Conservation (phyloP, 768 basidiomycete species). For the Amanita molliuscula region DNA sequence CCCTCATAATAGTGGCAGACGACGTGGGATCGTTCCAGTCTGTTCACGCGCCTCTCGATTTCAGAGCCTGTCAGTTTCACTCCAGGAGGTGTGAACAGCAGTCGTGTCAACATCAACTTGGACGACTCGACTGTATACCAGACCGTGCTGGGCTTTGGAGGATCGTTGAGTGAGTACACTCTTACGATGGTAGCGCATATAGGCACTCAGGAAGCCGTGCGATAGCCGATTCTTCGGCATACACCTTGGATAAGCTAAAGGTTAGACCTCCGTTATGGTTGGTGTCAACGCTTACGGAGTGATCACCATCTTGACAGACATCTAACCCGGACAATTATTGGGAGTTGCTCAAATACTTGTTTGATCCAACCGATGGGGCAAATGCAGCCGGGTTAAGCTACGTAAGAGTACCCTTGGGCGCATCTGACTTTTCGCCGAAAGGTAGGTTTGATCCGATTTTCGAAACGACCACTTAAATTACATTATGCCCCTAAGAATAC, state of each 20-base stretch:
- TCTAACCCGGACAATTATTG: conserved; percentile 50
- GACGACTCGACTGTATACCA: conserved; percentile 47
- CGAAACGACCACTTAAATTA: neutral
- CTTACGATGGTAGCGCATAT: neutral
- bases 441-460: conserved; percentile 19
- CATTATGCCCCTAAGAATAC: conserved; percentile 31
- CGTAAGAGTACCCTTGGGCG: conserved; percentile 59
- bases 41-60: conserved; percentile 39
- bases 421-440: conserved; percentile 58
- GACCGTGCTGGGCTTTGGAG: conserved; percentile 58
- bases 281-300: neutral
- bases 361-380: conserved; percentile 49
- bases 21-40: conserved; percentile 38
- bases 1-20: conserved; percentile 41
- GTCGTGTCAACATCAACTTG: conserved; percentile 52
- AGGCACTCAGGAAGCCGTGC: conserved; percentile 3
- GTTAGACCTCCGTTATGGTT: conserved; percentile 19
- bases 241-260: conserved; percentile 53
- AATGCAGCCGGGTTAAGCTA: conserved; percentile 59
- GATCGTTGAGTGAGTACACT: conserved; percentile 39
- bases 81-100: conserved; percentile 39
- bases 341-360: conserved; percentile 46
- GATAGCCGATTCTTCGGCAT: conserved; percentile 63
- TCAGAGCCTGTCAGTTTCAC: conserved; percentile 47
- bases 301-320: conserved; percentile 19